Evolutionary conservation across 257 asterid genomes (phyloP).

Genomic region (Przewalskia tangutica): DNA sequence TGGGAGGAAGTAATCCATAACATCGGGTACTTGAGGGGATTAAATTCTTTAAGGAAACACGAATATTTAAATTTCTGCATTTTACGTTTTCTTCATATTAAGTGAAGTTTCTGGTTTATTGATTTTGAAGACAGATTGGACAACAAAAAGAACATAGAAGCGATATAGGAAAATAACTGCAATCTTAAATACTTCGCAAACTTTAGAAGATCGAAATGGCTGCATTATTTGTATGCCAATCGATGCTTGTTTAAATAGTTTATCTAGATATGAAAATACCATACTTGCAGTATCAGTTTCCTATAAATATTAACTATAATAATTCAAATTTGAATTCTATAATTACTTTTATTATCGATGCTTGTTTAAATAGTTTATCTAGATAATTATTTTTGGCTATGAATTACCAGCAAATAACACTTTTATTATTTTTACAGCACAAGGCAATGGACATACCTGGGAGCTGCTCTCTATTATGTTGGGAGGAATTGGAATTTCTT

Average conservation of each 20-base stretch:
- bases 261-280: neutral
- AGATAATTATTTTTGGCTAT: neutral
- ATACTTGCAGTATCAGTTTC: neutral
- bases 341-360: neutral
- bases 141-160: too few relatives aligned
- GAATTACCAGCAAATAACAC: neutral
- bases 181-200: neutral
- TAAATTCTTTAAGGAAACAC: too few relatives aligned
- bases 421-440: too few relatives aligned
- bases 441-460: slow-evolving; percentile 21
- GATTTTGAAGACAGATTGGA: too few relatives aligned
- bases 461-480: slow-evolving; percentile 23
- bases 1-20: too few relatives aligned
- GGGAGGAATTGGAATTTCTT: slow-evolving; percentile 42
- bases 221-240: neutral
- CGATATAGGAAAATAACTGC: neutral
- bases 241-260: neutral
- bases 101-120: too few relatives aligned
- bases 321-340: neutral
- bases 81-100: too few relatives aligned
- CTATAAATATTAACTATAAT: neutral
- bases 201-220: too few relatives aligned
- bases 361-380: too few relatives aligned
- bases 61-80: too few relatives aligned
- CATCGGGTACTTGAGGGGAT: too few relatives aligned